These are phyloP conservation scores for Erysiphe neolycopersici DNA, from an alignment of 2,329 filamentous ascomycete species.

Conservation along the genomic window DNA sequence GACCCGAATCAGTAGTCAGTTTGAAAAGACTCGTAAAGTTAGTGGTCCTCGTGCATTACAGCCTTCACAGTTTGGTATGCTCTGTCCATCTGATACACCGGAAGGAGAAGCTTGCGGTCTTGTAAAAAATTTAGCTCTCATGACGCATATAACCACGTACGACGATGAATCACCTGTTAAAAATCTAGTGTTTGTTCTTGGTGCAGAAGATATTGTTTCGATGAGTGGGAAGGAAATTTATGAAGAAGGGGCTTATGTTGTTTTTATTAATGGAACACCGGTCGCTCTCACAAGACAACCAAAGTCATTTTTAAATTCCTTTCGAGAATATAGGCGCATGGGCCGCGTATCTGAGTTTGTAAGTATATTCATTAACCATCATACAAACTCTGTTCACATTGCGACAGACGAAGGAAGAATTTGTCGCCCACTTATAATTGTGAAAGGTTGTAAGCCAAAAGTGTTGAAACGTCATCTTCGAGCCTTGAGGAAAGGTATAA, in stretches of 20 bases:
- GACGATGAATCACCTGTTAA: slow-evolving; percentile 79
- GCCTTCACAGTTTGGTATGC: slow-evolving; percentile 93
- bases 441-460: slow-evolving; percentile 63
- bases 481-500: slow-evolving; percentile 55
- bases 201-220: slow-evolving; percentile 56
- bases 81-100: slow-evolving; percentile 89
- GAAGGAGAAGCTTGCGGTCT: slow-evolving; percentile 96
- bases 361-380: slow-evolving; percentile 84
- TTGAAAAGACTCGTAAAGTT: slow-evolving; percentile 95
- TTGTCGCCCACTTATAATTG: slow-evolving; percentile 84
- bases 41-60: slow-evolving; percentile 86
- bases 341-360: slow-evolving; percentile 91
- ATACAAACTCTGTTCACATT: slow-evolving; percentile 77
- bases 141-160: slow-evolving; percentile 97
- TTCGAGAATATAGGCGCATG: slow-evolving; percentile 65
- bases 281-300: slow-evolving; percentile 67
- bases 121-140: slow-evolving; percentile 90
- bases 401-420: slow-evolving; percentile 94
- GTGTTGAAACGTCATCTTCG: slow-evolving; percentile 56
- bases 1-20: slow-evolving; percentile 94
- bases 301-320: slow-evolving; percentile 61
- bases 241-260: slow-evolving; percentile 55
- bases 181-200: slow-evolving; percentile 63
- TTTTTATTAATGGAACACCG: slow-evolving; percentile 89
- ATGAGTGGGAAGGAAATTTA: slow-evolving; percentile 75